Conservation (phyloP, 1,139 yeast species). For the Geotrichum fermentans region DNA sequence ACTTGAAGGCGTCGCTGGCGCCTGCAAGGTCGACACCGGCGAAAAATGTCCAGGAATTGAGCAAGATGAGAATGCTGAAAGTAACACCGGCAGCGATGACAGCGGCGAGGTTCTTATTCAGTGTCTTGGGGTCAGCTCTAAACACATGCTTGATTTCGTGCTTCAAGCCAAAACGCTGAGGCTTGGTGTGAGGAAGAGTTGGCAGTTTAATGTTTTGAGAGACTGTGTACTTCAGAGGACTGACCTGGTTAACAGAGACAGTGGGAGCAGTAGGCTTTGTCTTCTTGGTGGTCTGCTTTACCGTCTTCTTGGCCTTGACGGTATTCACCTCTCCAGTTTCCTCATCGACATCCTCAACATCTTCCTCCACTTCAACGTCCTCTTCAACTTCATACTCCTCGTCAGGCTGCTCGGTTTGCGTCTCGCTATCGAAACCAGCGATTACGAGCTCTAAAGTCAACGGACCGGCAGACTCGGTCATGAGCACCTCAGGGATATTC, state of each 20-base stretch:
- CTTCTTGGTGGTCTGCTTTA: constrained; percentile 3
- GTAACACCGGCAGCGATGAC: constrained; percentile 53
- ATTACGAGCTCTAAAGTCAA: constrained; percentile 18
- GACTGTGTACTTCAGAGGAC: constrained; percentile 8
- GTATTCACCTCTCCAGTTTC: constrained; percentile 4
- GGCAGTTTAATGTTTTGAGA: constrained; percentile 7
- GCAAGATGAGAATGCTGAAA: constrained; percentile 38
- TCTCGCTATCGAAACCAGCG: constrained; percentile 16
- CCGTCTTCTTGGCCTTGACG: constrained; percentile 1
- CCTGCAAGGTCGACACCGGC: constrained; percentile 26
- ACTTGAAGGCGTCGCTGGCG: constrained; percentile 28
- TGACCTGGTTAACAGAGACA: not conserved
- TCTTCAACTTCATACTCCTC: constrained; percentile 1
- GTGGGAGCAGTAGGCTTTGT: not conserved
- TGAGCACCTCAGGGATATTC: constrained; percentile 31
- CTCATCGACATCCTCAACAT: not conserved
- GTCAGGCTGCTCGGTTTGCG: constrained; percentile 5
- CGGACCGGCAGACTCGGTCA: constrained; percentile 15
- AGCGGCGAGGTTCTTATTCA: constrained; percentile 38
- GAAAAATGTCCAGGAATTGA: constrained; percentile 26
- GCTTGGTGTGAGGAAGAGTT: constrained; percentile 16
- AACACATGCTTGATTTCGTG: constrained; percentile 73
- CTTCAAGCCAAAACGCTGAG: constrained; percentile 21
- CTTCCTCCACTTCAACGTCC: constrained; percentile 6
- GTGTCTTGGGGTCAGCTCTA: constrained; percentile 52